Percentiles rank a stretch among this genome's conserved stretches.
phyloP scores from a whole-genome alignment of 2,329 filamentous ascomycete genomes.

The Talaromyces amestolkiae region DNA sequence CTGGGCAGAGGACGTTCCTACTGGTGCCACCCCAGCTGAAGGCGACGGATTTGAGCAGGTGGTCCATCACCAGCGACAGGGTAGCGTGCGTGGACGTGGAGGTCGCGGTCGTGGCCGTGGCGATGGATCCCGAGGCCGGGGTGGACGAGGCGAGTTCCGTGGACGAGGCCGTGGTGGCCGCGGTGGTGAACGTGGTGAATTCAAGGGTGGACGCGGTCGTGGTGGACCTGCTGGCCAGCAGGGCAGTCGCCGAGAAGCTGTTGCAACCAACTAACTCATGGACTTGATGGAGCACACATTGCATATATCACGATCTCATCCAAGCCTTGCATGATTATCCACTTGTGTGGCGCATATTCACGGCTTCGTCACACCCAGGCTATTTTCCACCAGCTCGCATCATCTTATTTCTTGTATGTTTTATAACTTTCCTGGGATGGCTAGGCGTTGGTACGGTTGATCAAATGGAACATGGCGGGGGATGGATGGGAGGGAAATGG shows the following conservation, averaged over 20 bases:
- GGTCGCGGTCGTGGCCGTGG: conserved; percentile 35
- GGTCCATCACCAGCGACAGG: conserved; percentile 34
- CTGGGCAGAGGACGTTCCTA: conserved; percentile 79
- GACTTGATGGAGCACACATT: neutral
- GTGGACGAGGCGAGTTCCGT: conserved; percentile 28
- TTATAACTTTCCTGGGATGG: conserved; percentile 21
- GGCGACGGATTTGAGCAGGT: conserved; percentile 40
- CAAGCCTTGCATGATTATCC: neutral
- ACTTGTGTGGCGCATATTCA: neutral
- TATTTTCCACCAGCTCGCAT: conserved; percentile 17
- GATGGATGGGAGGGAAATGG: conserved; percentile 35
- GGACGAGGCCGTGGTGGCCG: conserved; percentile 27
- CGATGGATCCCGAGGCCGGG: conserved; percentile 38
- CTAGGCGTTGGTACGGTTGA: conserved; percentile 31
- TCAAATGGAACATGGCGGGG: neutral
- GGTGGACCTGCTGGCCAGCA: conserved; percentile 28
- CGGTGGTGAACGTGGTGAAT: conserved; percentile 34
- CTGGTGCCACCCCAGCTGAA: conserved; percentile 38
- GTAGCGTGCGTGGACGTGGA: conserved; percentile 37
- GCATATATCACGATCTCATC: conserved; percentile 11
- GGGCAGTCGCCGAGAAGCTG: conserved; percentile 30
- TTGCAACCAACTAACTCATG: conserved; percentile 21
- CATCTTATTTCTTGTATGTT: conserved; percentile 23
- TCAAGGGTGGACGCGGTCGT: conserved; percentile 33
- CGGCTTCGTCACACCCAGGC: conserved; percentile 12